Conservation (phyloP, 2,329 filamentous ascomycete species). For the Penicillium frequentans region DNA sequence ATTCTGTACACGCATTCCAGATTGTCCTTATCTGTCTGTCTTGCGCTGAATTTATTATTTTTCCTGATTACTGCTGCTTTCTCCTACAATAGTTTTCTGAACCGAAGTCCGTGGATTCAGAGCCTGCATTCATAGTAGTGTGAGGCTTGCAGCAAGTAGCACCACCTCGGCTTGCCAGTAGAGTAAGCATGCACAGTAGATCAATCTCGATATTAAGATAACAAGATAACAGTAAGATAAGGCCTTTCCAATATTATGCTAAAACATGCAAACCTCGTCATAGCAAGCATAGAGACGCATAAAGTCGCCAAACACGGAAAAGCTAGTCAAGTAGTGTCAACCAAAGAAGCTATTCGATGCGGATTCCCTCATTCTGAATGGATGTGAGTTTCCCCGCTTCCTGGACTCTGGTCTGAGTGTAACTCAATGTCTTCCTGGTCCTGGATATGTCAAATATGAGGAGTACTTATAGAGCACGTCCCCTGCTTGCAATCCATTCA, state of each 20-base stretch:
- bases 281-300: slow-evolving; percentile 13
- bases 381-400: slow-evolving; percentile 19
- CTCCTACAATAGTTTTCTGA: neutral
- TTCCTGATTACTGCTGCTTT: neutral
- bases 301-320: slow-evolving; percentile 28
- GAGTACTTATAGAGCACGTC: slow-evolving; percentile 11
- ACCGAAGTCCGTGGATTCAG: neutral
- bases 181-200: neutral
- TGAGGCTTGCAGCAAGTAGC: neutral
- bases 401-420: slow-evolving; percentile 6
- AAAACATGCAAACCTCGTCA: neutral
- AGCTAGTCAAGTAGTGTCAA: slow-evolving; percentile 13
- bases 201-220: neutral
- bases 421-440: slow-evolving; percentile 1
- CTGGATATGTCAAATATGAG: neutral
- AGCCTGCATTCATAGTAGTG: neutral
- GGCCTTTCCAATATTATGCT: neutral
- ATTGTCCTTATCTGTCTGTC: neutral
- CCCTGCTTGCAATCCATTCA: neutral
- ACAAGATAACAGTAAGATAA: neutral
- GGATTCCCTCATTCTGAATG: slow-evolving; percentile 1
- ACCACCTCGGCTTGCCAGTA: neutral
- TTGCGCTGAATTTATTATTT: neutral
- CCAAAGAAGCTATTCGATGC: slow-evolving; percentile 16
- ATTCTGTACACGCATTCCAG: slow-evolving; percentile 18